Conservation (phyloP, 148 eudicot genomes). For the Persicaria tinctoria region DNA sequence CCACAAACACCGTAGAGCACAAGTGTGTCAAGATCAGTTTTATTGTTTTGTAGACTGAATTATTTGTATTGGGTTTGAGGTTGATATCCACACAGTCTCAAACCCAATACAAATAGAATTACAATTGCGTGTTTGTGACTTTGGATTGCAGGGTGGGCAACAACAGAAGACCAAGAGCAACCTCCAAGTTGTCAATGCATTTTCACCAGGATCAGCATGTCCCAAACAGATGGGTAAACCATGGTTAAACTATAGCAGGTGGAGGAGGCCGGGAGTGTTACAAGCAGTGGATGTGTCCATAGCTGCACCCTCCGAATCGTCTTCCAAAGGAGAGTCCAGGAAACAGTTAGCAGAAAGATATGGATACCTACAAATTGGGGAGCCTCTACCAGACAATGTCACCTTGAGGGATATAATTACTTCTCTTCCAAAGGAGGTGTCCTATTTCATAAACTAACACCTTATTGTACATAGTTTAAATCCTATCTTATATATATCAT, state of each 20-base stretch:
- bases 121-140: too few species aligned
- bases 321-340: constrained; percentile 44
- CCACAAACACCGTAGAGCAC: too few species aligned
- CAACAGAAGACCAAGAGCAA: too few species aligned
- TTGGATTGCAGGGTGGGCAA: too few species aligned
- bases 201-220: background rate
- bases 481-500: too few species aligned
- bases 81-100: too few species aligned
- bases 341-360: constrained; percentile 56
- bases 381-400: constrained; percentile 75
- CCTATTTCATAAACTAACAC: background rate
- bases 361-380: constrained; percentile 83
- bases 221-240: constrained; percentile 19
- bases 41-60: too few species aligned
- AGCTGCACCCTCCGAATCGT: constrained; percentile 35
- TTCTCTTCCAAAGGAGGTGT: constrained; percentile 73
- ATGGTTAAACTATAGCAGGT: constrained; percentile 12
- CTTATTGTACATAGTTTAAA: too few species aligned
- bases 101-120: too few species aligned
- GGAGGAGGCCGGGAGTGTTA: constrained; percentile 23
- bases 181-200: background rate
- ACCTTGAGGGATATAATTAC: constrained; percentile 63
- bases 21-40: too few species aligned
- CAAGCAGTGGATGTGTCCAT: constrained; percentile 56
- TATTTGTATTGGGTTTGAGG: too few species aligned